Conservation (phyloP, 345 rosid genomes). For the Populus simonii region DNA sequence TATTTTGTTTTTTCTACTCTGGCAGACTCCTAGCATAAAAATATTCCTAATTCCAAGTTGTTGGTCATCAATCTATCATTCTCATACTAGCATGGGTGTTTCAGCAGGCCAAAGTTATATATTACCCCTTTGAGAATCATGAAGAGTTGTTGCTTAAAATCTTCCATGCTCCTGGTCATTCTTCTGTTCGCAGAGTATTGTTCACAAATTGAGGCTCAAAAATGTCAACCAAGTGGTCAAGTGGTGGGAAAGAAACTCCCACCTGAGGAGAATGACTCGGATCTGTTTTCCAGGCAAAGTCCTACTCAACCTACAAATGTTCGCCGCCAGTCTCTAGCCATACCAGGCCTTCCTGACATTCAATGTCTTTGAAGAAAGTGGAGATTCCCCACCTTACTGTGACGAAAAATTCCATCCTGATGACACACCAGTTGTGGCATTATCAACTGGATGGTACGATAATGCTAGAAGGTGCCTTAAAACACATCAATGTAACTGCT, state of each 20-base stretch:
- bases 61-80: no score
- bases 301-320: conserved; percentile 13
- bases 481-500: neutral
- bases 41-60: no score
- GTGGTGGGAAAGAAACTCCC: neutral
- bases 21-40: no score
- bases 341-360: conserved; percentile 12
- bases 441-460: conserved; percentile 9
- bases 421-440: neutral
- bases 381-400: neutral
- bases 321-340: conserved; percentile 16
- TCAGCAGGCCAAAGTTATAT: no score
- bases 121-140: neutral
- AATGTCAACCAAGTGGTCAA: neutral
- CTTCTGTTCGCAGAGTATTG: neutral
- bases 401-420: neutral
- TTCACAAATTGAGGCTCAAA: neutral
- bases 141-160: neutral
- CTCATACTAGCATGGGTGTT: no score
- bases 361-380: conserved; percentile 1
- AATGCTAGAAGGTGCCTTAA: neutral
- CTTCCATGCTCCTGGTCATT: neutral
- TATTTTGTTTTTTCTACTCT: no score
- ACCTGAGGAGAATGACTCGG: neutral
- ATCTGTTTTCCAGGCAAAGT: conserved; percentile 19